These are phyloP conservation scores for Guadua angustifolia DNA, from an alignment of 176 grass and related monocot genomes.

Conservation along the genomic window DNA sequence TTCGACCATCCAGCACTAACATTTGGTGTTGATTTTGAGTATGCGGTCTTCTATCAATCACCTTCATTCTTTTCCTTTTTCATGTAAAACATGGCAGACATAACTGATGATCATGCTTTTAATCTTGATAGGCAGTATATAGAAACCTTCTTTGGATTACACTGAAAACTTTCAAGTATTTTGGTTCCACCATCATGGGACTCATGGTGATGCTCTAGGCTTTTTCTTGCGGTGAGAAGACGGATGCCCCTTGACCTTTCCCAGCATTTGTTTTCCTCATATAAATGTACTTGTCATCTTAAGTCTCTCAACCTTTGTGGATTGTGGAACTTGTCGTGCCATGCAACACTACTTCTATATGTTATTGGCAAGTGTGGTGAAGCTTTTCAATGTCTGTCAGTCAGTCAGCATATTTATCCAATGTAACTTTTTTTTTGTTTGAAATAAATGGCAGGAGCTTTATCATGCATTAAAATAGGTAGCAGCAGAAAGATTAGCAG, in stretches of 20 bases:
- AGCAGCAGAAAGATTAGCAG: too few species aligned
- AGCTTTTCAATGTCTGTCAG: not conserved
- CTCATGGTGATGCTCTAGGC: not conserved
- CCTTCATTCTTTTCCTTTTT: not conserved
- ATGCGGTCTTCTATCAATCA: not conserved
- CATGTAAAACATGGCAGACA: conserved; percentile 8
- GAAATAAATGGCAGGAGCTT: too few species aligned
- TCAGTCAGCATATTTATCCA: not conserved
- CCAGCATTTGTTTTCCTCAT: not conserved
- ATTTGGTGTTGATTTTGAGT: not conserved
- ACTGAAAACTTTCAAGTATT: not conserved
- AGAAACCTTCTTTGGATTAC: not conserved
- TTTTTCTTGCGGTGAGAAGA: not conserved
- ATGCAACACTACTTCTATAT: not conserved
- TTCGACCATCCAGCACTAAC: conserved; percentile 2
- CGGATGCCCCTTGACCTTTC: not conserved
- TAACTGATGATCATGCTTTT: not conserved
- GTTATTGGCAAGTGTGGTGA: not conserved
- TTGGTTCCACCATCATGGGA: conserved; percentile 1
- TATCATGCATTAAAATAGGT: too few species aligned
- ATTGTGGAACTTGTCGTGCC: not conserved
- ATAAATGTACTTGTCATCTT: not conserved
- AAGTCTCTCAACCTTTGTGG: not conserved
- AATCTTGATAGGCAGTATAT: not conserved
- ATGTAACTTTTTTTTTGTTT: too few species aligned